Conservation (phyloP, 129 eudicot genomes). For the Centaurea solstitialis region DNA sequence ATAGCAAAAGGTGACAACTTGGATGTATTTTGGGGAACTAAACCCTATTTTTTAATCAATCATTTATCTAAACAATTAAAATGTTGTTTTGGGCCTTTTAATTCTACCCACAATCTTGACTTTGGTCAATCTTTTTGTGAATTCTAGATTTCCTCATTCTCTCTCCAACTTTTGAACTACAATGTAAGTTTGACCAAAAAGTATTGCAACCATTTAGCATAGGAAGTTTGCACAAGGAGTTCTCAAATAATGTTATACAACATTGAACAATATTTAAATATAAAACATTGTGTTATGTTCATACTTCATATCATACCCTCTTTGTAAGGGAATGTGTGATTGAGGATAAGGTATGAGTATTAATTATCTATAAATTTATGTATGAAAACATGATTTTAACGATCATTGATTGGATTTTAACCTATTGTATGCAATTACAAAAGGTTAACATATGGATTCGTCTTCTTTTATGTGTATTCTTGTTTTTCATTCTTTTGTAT, state of each 20-base stretch:
- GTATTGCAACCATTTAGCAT: not conserved
- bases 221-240: not conserved
- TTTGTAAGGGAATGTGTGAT: no score
- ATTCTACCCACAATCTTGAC: slow-evolving; percentile 20
- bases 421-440: not conserved
- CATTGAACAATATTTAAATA: not conserved
- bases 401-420: not conserved
- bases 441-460: not conserved
- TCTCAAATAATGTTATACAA: not conserved
- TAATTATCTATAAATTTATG: not conserved
- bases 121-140: slow-evolving; percentile 2
- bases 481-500: not conserved
- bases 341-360: no score
- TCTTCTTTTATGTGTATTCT: not conserved
- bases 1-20: no score
- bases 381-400: not conserved
- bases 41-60: no score
- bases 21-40: no score
- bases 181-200: not conserved
- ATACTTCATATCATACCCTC: no score
- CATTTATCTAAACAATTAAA: not conserved
- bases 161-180: no score
- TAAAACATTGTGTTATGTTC: not conserved
- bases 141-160: not conserved
- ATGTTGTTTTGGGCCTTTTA: slow-evolving; percentile 20